Evolutionary conservation across 257 asterid genomes (phyloP), one percentile per base, ranked within the genome.

Genomic region (Paulownia fortunei): DNA sequence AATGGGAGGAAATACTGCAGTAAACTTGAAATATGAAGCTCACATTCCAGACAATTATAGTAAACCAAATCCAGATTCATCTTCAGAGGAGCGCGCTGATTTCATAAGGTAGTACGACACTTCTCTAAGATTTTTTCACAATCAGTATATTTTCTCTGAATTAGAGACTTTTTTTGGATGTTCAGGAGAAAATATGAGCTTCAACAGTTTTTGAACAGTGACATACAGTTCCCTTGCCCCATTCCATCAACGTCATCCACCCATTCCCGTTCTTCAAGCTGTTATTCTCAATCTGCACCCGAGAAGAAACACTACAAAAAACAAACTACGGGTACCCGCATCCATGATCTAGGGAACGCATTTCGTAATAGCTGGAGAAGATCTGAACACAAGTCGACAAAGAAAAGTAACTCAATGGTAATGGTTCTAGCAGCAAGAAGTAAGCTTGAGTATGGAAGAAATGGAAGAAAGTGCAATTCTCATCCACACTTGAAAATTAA

Each of bases 121-220:
- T 69, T 41, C 10, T 39, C 58, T 23, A 0, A 42, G 60, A 10
- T 27, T 51, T 65, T 52, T 49, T 36, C 26, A 64, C 59, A 24
- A 27, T 55, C 67, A 66, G 8, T 18, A 23, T 32, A 21, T 72
- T 27, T n/a, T 27, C 77, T 81, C 78, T 82, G 80, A 82, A 74
- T 47, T 59, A n/a, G 27, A 72, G 23, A 12, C 8, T 55, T 7
- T 39, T 74, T 51, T 27, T 62, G 71, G 49, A 66, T 82, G 49
- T 62, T 44, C 92, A 94, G 98, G 96, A 89, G 87, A 88, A 94
- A 94, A 75, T 94, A 94, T 26, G 98, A 91, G 88, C 83, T 82
- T 77, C 89, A 85, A 67, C 95, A 92, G 80, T 94, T 94, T 81
- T 12, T 82, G 76, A 86, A 80, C 77, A 52, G 54, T 15, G 91